Conservation (phyloP, 179 eudicot species). For the Dionaea muscipula region DNA sequence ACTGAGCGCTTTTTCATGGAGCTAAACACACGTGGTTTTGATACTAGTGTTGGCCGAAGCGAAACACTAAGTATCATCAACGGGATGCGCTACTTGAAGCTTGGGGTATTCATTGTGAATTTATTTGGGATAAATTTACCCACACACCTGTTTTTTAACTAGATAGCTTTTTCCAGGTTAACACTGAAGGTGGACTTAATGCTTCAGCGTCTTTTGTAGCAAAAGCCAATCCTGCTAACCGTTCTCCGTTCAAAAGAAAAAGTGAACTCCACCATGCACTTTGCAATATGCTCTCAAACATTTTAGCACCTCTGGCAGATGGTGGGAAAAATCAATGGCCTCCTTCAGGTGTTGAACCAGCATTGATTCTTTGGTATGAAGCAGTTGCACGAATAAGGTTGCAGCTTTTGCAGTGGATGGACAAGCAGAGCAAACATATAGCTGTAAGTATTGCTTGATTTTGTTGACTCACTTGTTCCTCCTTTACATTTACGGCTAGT, state of each 20-base stretch:
- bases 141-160: slow-evolving; percentile 16
- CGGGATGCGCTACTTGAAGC: slow-evolving; percentile 96
- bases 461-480: background rate
- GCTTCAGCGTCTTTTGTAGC: slow-evolving; percentile 99
- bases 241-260: slow-evolving; percentile 90
- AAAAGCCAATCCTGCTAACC: slow-evolving; percentile 92
- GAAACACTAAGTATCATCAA: slow-evolving; percentile 92
- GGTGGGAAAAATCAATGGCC: slow-evolving; percentile 97
- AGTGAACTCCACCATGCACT: slow-evolving; percentile 96
- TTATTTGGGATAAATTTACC: slow-evolving; percentile 1
- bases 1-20: slow-evolving; percentile 99
- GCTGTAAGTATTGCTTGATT: slow-evolving; percentile 45
- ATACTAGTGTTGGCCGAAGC: slow-evolving; percentile 77
- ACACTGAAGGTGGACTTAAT: slow-evolving; percentile 94
- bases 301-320: slow-evolving; percentile 92
- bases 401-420: slow-evolving; percentile 91
- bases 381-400: slow-evolving; percentile 89
- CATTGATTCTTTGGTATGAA: slow-evolving; percentile 89
- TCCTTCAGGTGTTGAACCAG: slow-evolving; percentile 90
- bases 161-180: slow-evolving; percentile 47
- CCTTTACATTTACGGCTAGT: too few relatives aligned
- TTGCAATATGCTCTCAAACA: slow-evolving; percentile 95
- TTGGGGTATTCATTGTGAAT: slow-evolving; percentile 61
- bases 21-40: slow-evolving; percentile 87
- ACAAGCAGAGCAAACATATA: slow-evolving; percentile 94